phyloP scores from a whole-genome alignment of 805 yeast species.

The Ogataea kodamae region DNA sequence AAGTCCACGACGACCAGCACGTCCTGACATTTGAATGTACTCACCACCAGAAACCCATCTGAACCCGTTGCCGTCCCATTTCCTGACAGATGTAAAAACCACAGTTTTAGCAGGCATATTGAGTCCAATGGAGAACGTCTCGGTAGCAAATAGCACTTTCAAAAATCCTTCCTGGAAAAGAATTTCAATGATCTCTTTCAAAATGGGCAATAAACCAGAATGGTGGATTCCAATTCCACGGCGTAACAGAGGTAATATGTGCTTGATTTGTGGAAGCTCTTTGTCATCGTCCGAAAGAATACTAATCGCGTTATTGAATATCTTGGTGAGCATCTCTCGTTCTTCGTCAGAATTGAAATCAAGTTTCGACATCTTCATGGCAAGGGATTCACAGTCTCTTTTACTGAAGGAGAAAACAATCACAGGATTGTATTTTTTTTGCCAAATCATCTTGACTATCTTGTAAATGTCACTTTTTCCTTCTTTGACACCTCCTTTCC shows the following conservation, averaged over 20 bases:
- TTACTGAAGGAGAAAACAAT: conserved; percentile 98
- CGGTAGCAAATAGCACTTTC: conserved; percentile 95
- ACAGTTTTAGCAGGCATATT: conserved; percentile 99
- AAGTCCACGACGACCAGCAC: conserved; percentile 99
- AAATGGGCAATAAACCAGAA: conserved; percentile 86
- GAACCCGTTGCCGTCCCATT: conserved; percentile 97
- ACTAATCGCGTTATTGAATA: conserved; percentile 85
- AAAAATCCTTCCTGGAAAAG: conserved; percentile 94
- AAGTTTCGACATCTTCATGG: conserved; percentile 90
- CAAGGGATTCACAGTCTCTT: conserved; percentile 93
- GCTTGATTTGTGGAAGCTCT: conserved; percentile 91
- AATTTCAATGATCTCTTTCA: conserved; percentile 94
- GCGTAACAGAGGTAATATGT: conserved; percentile 79
- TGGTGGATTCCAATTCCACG: conserved; percentile 99
- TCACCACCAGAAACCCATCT: conserved; percentile 99
- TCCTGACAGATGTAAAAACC: conserved; percentile 94
- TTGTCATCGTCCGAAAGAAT: conserved; percentile 86
- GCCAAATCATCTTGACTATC: conserved; percentile 97
- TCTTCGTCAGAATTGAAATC: conserved; percentile 95
- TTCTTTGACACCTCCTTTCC: conserved; percentile 75
- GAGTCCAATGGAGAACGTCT: conserved; percentile 95
- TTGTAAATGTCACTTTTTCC: conserved; percentile 83
- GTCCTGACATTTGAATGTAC: conserved; percentile 98
- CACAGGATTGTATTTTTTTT: conserved; percentile 94
- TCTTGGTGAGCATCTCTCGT: conserved; percentile 84